Evolutionary conservation across 495 filamentous ascomycete species (phyloP), one percentile per base, ranked within the genome.

Genomic region (Podospora fimiseda): DNA sequence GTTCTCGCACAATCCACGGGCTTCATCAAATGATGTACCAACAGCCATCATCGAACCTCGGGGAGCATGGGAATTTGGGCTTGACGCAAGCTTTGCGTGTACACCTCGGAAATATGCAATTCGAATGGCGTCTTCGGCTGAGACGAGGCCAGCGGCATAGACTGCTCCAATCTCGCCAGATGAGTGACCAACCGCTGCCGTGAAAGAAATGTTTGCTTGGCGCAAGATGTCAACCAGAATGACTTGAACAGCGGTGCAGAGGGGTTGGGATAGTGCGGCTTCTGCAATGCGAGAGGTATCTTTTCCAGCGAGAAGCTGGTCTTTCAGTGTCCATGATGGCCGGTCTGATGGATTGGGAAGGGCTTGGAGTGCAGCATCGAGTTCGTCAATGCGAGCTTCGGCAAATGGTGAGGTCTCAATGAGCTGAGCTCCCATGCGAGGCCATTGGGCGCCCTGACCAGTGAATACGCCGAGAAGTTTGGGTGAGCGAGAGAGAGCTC

Each of bases 101-200:
- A 21, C 33, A n/a, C 60, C 56, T 6, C 60, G 53, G 37, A 55
- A 58, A 24, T 59, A 64, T 18, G 61, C 61, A 2, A 59, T 38
- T 0, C 51, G 37, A 18, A 61, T 64, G 21, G 61, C 61, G n/a
- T 61, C 59, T 2, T 50, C 48, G 18, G 57, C 55, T 0, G 59
- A 56, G 1, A 81, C 38, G 3, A 59, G 57, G 1, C 74, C 72
- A 1, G 70, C 64, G 4, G 70, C 70, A 39, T 74, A 77, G 0
- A 75, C 74, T 0, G 72, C 74, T 0, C 46, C 75, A 50, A 85
- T 84, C 57, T 86, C 83, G n/a, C 83, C 82, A 24, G 71, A 77
- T 0, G 79, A 82, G 55, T 85, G 81, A 20, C 83, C 82, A n/a
- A n/a, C n/a, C n/a, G n/a, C n/a, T n/a, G n/a, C n/a, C n/a, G n/a